Conservation (phyloP, 202 grass and related monocot species). For the Hordeum pubiflorum region DNA sequence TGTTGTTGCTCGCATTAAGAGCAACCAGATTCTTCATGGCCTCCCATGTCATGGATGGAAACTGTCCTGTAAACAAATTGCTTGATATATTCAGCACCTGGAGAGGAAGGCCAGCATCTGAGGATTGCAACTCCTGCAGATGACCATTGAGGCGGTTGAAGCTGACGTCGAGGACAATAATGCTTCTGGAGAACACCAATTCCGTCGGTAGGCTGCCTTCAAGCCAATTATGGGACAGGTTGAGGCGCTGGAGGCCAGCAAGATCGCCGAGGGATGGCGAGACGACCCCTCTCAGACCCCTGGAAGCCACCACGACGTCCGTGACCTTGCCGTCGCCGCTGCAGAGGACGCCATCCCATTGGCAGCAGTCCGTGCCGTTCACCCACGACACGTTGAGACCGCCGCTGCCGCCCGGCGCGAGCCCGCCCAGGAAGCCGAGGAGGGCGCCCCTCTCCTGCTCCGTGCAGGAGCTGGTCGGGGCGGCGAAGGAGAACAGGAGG, state of each 20-base stretch:
- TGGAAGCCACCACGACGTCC: conserved; percentile 35
- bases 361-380: conserved; percentile 56
- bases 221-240: conserved; percentile 57
- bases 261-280: conserved; percentile 45
- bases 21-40: conserved; percentile 45
- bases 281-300: conserved; percentile 42
- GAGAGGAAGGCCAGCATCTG: conserved; percentile 31
- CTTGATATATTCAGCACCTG: conserved; percentile 66
- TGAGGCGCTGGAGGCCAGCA: conserved; percentile 35
- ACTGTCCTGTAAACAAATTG: conserved; percentile 47
- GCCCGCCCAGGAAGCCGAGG: conserved; percentile 40
- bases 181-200: conserved; percentile 43
- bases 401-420: not conserved
- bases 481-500: conserved; percentile 19
- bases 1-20: conserved; percentile 70
- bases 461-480: conserved; percentile 37
- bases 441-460: conserved; percentile 53
- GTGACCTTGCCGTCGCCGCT: conserved; percentile 22
- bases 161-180: conserved; percentile 55
- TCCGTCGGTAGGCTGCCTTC: conserved; percentile 26
- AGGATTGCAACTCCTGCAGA: conserved; percentile 26
- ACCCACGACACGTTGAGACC: conserved; percentile 45
- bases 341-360: conserved; percentile 58
- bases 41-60: conserved; percentile 31
- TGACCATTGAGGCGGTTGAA: conserved; percentile 42